phyloP scores from a whole-genome alignment of 1,284 basidiomycete species.

The Cystobasidiaceae sp. region DNA sequence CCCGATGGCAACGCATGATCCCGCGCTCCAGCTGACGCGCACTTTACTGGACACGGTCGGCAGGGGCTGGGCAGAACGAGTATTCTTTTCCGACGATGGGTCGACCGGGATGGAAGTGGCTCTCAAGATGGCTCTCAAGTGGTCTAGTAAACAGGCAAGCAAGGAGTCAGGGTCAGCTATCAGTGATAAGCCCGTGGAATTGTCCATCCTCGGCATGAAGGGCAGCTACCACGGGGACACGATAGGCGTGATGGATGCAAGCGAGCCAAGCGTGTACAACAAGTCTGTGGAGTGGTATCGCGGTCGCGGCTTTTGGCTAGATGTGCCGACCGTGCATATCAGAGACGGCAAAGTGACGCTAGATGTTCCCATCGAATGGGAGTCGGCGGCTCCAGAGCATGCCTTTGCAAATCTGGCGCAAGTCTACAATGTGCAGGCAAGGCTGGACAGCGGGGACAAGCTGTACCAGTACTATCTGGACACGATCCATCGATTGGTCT shows the following conservation, averaged over 20 bases:
- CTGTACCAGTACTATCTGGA: conserved; percentile 63
- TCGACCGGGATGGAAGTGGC: conserved; percentile 95
- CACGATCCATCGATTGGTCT: conserved; percentile 55
- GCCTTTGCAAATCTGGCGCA: conserved; percentile 52
- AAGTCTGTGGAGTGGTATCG: conserved; percentile 85
- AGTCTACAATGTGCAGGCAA: conserved; percentile 66
- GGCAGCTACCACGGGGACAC: conserved; percentile 98
- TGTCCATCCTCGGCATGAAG: conserved; percentile 79
- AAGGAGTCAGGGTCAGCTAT: neutral
- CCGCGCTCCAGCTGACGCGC: conserved; percentile 75
- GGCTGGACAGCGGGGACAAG: conserved; percentile 54
- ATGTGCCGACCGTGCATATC: conserved; percentile 72
- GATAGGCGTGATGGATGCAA: conserved; percentile 95
- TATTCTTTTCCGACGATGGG: conserved; percentile 91
- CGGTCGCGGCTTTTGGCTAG: conserved; percentile 88
- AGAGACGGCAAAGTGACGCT: conserved; percentile 57
- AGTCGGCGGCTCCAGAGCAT: conserved; percentile 9
- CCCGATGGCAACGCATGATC: conserved; percentile 77
- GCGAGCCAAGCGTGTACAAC: conserved; percentile 78
- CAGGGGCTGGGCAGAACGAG: conserved; percentile 80
- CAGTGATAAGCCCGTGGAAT: conserved; percentile 52
- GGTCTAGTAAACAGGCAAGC: conserved; percentile 46
- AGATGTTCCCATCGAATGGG: conserved; percentile 30
- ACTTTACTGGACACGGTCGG: conserved; percentile 64
- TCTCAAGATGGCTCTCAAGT: conserved; percentile 90